phyloP scores from a whole-genome alignment of 768 basidiomycete species.

The Russula brevipes region DNA sequence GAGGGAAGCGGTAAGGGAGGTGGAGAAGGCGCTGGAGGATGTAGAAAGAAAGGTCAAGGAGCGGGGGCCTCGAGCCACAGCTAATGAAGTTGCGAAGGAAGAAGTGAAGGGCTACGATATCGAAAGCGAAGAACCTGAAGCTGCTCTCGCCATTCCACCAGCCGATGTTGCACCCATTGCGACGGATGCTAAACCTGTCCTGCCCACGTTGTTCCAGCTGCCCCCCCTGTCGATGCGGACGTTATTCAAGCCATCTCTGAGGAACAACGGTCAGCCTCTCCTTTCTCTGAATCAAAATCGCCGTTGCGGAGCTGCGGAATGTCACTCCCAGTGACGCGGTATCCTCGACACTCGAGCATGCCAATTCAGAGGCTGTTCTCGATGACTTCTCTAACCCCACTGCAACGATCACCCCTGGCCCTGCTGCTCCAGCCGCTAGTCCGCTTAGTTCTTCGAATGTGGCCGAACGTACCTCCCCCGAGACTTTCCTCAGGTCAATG shows the following conservation, averaged over 20 bases:
- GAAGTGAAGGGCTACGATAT: background rate
- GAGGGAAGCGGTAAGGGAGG: slow-evolving; percentile 47
- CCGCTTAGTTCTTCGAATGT: no score
- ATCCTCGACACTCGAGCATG: background rate
- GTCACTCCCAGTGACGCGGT: background rate
- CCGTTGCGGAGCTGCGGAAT: background rate
- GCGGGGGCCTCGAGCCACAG: background rate
- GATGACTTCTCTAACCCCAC: slow-evolving; percentile 6
- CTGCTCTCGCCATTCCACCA: background rate
- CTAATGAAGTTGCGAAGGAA: background rate
- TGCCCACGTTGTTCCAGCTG: background rate
- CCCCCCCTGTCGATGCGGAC: background rate
- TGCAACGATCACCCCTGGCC: background rate
- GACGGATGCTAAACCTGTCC: background rate
- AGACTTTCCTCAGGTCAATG: slow-evolving; percentile 12
- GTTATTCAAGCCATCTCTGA: slow-evolving; percentile 3
- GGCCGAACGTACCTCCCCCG: no score
- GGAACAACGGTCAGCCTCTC: background rate
- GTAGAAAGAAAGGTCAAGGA: slow-evolving; percentile 36
- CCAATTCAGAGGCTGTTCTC: background rate
- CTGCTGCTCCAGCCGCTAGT: background rate
- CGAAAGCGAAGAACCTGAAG: background rate
- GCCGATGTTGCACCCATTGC: background rate
- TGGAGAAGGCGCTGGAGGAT: slow-evolving; percentile 55
- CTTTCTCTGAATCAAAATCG: background rate